These are phyloP conservation scores for Casuarina equisetifolia DNA, from an alignment of 306 rosid species.

Conservation along the genomic window DNA sequence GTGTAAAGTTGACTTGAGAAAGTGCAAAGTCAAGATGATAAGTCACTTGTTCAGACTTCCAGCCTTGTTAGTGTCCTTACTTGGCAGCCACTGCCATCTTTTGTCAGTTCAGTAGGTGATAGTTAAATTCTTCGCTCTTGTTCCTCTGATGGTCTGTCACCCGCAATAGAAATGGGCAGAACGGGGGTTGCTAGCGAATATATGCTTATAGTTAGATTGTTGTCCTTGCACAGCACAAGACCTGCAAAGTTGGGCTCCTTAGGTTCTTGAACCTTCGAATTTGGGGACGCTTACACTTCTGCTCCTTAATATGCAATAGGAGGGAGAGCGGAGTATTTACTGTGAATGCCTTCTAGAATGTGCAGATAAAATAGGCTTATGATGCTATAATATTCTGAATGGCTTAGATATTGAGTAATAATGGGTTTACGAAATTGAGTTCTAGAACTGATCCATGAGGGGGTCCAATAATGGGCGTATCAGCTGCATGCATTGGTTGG, in stretches of 20 bases:
- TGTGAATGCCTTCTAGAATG: background rate
- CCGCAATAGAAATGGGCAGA: background rate
- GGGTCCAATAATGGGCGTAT: background rate
- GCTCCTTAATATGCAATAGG: background rate
- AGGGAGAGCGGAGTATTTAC: background rate
- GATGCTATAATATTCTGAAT: background rate
- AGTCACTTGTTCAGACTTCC: background rate
- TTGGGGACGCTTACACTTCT: background rate
- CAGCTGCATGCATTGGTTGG: background rate
- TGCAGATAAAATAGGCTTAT: background rate
- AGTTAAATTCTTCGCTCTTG: background rate
- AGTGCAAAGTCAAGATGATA: background rate
- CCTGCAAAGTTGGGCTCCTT: too few species aligned
- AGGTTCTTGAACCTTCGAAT: background rate
- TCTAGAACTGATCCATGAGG: background rate
- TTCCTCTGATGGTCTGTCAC: background rate
- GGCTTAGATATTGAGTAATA: conserved; percentile 1
- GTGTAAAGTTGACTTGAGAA: background rate
- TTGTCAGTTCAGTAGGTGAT: background rate
- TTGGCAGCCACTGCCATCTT: conserved; percentile 6
- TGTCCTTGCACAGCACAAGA: background rate
- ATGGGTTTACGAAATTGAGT: too few species aligned
- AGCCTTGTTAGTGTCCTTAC: background rate
- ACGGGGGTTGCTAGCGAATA: background rate
- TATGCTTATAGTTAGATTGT: background rate